These are phyloP conservation scores for Candida ipomoeae DNA, from an alignment of 805 yeast genomes.

Conservation along the genomic window DNA sequence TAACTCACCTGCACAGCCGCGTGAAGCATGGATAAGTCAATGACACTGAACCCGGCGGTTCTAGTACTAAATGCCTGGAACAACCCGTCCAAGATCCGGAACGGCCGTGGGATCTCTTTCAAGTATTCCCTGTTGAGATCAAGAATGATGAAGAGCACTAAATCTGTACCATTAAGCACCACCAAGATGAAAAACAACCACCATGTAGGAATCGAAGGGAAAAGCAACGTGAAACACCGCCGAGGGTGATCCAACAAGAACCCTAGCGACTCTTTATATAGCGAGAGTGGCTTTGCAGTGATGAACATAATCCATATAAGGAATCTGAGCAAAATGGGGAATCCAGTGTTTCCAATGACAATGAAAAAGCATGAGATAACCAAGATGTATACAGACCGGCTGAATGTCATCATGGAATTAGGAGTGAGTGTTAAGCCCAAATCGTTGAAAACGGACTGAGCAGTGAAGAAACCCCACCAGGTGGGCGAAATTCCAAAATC, in stretches of 20 bases:
- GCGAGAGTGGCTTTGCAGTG: constrained; percentile 60
- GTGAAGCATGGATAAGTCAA: constrained; percentile 65
- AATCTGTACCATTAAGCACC: constrained; percentile 68
- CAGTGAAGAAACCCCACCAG: constrained; percentile 93
- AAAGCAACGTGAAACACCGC: constrained; percentile 88
- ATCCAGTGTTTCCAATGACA: constrained; percentile 91
- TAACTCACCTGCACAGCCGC: constrained; percentile 93
- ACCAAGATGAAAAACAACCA: constrained; percentile 80
- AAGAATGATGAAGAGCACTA: constrained; percentile 72
- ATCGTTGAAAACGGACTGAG: constrained; percentile 78
- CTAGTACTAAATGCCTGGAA: constrained; percentile 91
- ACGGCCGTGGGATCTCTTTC: constrained; percentile 56
- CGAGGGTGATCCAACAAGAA: constrained; percentile 93
- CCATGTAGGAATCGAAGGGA: constrained; percentile 94
- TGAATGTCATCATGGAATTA: constrained; percentile 70
- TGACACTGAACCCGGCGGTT: constrained; percentile 85
- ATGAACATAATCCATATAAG: constrained; percentile 77
- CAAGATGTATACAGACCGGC: constrained; percentile 59
- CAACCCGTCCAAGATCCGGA: constrained; percentile 72
- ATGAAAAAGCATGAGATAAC: constrained; percentile 65
- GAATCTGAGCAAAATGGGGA: constrained; percentile 78
- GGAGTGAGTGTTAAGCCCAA: constrained; percentile 80
- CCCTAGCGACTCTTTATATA: constrained; percentile 69
- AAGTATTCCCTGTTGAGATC: constrained; percentile 56
- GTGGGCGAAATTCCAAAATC: constrained; percentile 63